phyloP scores from a whole-genome alignment of 208 protist species.

The Angomonas desouzai region DNA sequence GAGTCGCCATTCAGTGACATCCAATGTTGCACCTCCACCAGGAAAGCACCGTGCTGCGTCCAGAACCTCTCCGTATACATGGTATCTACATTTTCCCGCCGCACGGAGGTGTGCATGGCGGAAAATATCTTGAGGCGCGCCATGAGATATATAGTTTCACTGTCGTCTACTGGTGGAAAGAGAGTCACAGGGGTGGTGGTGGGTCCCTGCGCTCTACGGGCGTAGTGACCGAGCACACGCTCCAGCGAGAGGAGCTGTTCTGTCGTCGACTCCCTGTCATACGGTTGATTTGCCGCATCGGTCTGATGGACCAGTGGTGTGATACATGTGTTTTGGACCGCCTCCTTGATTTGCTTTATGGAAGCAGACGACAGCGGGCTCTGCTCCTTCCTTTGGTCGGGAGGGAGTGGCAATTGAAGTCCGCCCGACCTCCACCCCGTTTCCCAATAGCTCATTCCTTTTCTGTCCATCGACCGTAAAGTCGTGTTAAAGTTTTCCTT shows the following conservation, averaged over 20 bases:
- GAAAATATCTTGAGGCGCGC: neutral
- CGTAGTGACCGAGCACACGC: neutral
- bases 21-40: neutral
- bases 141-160: neutral
- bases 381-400: neutral
- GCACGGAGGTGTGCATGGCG: neutral
- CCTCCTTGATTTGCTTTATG: neutral
- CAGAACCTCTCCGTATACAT: neutral
- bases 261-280: neutral
- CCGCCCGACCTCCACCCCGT: neutral
- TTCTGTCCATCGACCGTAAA: neutral
- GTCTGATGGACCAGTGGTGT: neutral
- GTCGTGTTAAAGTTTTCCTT: neutral
- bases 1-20: no score
- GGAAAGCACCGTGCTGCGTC: neutral
- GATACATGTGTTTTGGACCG: neutral
- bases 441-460: neutral
- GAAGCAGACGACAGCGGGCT: neutral
- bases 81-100: neutral
- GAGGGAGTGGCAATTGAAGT: neutral
- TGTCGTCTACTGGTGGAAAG: neutral
- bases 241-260: neutral
- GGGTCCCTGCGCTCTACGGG: no score
- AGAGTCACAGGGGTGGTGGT: no score
- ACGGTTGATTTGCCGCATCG: neutral